Evolutionary conservation across 805 yeast species (phyloP).

Genomic region (Zygotorulaspora danielsina): DNA sequence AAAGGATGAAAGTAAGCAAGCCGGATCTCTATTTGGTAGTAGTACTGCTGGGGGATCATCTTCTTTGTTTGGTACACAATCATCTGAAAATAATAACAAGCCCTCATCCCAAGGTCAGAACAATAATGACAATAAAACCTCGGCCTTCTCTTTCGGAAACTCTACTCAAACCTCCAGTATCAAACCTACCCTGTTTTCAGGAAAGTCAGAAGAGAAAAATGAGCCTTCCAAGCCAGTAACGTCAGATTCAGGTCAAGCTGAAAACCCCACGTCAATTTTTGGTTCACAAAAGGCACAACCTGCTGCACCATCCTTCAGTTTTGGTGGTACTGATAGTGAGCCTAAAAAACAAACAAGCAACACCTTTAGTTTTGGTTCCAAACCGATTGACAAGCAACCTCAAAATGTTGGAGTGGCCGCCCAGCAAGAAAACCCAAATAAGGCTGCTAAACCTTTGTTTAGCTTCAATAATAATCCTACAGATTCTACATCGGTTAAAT

Average conservation of each 20-base stretch:
- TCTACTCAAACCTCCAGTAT: neutral
- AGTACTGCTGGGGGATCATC: neutral
- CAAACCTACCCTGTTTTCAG: slow-evolving; percentile 5
- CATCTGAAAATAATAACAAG: neutral
- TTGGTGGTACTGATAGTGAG: slow-evolving; percentile 2
- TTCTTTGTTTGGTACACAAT: slow-evolving; percentile 2
- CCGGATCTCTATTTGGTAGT: slow-evolving; percentile 11
- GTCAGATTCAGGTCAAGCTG: neutral
- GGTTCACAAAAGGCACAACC: slow-evolving; percentile 1
- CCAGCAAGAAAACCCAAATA: slow-evolving; percentile 7
- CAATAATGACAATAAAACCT: neutral
- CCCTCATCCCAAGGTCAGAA: slow-evolving; percentile 1
- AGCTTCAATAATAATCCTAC: slow-evolving; percentile 12
- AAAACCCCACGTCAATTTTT: slow-evolving; percentile 2
- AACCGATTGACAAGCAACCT: slow-evolving; percentile 5
- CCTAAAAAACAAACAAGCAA: slow-evolving; percentile 7
- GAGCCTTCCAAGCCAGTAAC: neutral
- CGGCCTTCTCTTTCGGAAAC: slow-evolving; percentile 5
- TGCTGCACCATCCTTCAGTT: slow-evolving; percentile 1
- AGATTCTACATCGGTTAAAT: neutral
- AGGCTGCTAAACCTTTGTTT: slow-evolving; percentile 13
- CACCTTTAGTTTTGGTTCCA: slow-evolving; percentile 16
- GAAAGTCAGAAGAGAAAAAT: neutral
- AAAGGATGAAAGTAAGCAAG: slow-evolving; percentile 4
- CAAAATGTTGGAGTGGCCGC: slow-evolving; percentile 5